A percentile compares a stretch with the other conserved stretches of the same genome.
Evolutionary conservation across 2,329 filamentous ascomycete genomes (phyloP).

Genomic region (Pyrenophora tritici-repentis): DNA sequence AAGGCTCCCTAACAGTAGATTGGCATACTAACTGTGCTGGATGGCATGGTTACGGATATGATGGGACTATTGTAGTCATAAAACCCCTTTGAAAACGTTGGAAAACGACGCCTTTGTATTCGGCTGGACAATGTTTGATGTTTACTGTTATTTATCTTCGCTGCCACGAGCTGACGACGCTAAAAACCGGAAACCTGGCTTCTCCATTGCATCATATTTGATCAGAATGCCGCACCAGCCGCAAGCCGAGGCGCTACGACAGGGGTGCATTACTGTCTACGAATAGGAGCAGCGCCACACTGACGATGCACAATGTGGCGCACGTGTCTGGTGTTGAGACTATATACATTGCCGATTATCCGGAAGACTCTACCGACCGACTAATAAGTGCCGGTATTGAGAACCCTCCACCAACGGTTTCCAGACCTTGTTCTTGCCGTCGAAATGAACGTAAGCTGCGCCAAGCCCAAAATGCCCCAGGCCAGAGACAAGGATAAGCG

Average conservation of each 20-base stretch:
- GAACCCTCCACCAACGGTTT: conserved; percentile 15
- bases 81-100: too few species aligned
- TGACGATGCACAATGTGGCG: conserved; percentile 2
- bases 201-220: conserved; percentile 6
- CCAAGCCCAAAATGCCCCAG: conserved; percentile 12
- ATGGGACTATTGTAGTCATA: too few species aligned
- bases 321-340: conserved; percentile 14
- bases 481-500: neutral
- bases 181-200: neutral
- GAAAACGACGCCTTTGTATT: neutral
- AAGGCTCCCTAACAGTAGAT: neutral
- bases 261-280: neutral
- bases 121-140: neutral
- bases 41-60: conserved; percentile 9
- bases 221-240: conserved; percentile 4
- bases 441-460: conserved; percentile 19
- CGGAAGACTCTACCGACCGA: neutral
- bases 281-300: neutral
- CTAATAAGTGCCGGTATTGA: neutral
- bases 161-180: conserved; percentile 15
- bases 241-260: neutral
- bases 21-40: conserved; percentile 13
- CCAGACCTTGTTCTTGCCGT: conserved; percentile 20
- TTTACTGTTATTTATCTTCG: neutral
- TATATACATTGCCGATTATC: neutral